Percentiles rank a stretch among this genome's conserved stretches.
Evolutionary conservation across 495 filamentous ascomycete species (phyloP).

Genomic region (Podospora pseudocomata): DNA sequence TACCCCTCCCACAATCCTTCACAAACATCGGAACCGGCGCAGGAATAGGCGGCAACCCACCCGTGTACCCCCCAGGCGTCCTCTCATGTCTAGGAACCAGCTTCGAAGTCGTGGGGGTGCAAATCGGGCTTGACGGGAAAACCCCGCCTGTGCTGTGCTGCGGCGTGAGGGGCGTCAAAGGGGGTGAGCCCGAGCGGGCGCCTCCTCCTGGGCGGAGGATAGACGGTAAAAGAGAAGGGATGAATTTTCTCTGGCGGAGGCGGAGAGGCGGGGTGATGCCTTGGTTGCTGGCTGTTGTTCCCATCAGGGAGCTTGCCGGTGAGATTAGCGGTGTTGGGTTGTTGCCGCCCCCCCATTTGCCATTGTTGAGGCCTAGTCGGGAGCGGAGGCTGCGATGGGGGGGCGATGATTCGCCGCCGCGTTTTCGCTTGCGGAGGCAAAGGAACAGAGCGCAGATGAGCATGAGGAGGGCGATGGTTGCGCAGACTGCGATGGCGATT

Average conservation of each 20-base stretch:
- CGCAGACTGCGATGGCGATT: slow-evolving; percentile 42
- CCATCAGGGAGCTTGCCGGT: slow-evolving; percentile 29
- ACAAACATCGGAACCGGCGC: neutral
- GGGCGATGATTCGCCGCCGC: slow-evolving; percentile 12
- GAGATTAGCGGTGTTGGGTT: slow-evolving; percentile 42
- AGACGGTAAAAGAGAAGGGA: slow-evolving; percentile 38
- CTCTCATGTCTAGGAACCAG: slow-evolving; percentile 31
- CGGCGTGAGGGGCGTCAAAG: slow-evolving; percentile 28
- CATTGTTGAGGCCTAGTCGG: neutral
- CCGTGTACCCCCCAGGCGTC: slow-evolving; percentile 16
- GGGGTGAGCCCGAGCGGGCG: slow-evolving; percentile 29
- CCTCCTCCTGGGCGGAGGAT: slow-evolving; percentile 30
- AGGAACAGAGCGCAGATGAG: slow-evolving; percentile 28
- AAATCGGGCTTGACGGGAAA: slow-evolving; percentile 30
- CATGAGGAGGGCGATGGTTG: slow-evolving; percentile 35
- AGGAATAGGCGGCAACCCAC: slow-evolving; percentile 4
- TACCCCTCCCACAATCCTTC: neutral
- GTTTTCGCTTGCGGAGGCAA: slow-evolving; percentile 35
- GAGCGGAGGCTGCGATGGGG: slow-evolving; percentile 18
- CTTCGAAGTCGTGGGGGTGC: slow-evolving; percentile 33
- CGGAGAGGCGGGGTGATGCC: slow-evolving; percentile 41
- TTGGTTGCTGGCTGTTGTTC: slow-evolving; percentile 12
- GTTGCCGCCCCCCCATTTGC: slow-evolving; percentile 15
- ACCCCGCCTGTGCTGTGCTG: slow-evolving; percentile 8
- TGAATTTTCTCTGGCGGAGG: slow-evolving; percentile 41